Evolutionary conservation across 768 basidiomycete species (phyloP).

Genomic region (Auriculariales sp.): DNA sequence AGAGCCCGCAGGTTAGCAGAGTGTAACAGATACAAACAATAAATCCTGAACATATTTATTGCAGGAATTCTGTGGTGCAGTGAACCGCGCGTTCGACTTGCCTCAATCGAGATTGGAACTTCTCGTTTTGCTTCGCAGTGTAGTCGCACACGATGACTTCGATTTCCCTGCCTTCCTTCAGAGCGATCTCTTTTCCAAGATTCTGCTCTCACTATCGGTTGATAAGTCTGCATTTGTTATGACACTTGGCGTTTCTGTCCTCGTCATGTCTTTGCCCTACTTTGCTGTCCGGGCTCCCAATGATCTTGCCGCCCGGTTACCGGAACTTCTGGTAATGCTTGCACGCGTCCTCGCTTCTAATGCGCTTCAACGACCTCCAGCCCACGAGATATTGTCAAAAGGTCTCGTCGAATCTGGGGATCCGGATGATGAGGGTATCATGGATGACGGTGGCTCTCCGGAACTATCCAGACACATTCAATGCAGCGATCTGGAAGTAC

Average conservation of each 20-base stretch:
- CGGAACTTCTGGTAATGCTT: constrained; percentile 49
- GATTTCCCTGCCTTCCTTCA: constrained; percentile 19
- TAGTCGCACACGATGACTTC: constrained; percentile 19
- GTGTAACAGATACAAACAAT: constrained; percentile 4
- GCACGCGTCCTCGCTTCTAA: constrained; percentile 68
- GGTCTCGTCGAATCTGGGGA: constrained; percentile 7
- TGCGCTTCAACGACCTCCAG: constrained; percentile 25
- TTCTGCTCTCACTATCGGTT: constrained; percentile 54
- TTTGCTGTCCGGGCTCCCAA: constrained; percentile 50
- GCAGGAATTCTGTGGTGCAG: constrained; percentile 58
- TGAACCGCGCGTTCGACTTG: constrained; percentile 43
- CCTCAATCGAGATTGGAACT: constrained; percentile 57
- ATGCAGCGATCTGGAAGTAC: constrained; percentile 18
- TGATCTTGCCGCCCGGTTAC: constrained; percentile 43
- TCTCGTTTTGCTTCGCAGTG: constrained; percentile 40
- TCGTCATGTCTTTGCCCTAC: constrained; percentile 62
- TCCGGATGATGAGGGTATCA: constrained; percentile 21
- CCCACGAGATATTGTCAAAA: no score
- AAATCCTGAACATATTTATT: constrained; percentile 3
- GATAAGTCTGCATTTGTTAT: constrained; percentile 65
- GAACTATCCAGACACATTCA: not conserved
- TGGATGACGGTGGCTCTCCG: constrained; percentile 8
- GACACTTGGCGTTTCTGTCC: constrained; percentile 43
- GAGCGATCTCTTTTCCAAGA: constrained; percentile 47
- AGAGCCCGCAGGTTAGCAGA: constrained; percentile 45